phyloP scores from a whole-genome alignment of 2,329 filamentous ascomycete genomes.

The Colletotrichum camelliae region DNA sequence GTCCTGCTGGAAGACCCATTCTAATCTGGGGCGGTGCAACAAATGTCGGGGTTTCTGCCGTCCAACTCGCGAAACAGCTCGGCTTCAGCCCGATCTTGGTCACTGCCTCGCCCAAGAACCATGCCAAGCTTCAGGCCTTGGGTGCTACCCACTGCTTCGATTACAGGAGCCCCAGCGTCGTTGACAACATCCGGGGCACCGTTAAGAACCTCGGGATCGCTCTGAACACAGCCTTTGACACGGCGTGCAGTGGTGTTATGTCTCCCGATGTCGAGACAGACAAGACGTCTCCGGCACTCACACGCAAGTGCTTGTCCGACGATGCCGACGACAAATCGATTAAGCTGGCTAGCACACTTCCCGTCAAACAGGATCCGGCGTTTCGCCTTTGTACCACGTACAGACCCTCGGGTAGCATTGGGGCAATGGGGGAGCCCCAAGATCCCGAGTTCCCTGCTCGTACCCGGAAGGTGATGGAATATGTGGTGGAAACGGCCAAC shows the following conservation, averaged over 20 bases:
- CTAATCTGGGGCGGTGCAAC: slow-evolving; percentile 42
- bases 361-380: neutral
- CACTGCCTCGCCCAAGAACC: slow-evolving; percentile 35
- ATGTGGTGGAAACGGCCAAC: neutral
- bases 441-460: neutral
- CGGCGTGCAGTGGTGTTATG: neutral
- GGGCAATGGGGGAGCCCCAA: neutral
- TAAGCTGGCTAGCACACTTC: neutral
- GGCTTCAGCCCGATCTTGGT: slow-evolving; percentile 35
- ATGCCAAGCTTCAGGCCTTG: slow-evolving; percentile 31
- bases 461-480: neutral
- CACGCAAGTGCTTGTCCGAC: neutral
- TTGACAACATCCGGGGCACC: neutral
- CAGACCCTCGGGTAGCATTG: neutral
- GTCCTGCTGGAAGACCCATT: slow-evolving; percentile 8
- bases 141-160: slow-evolving; percentile 41
- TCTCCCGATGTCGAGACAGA: neutral
- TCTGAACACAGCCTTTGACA: neutral
- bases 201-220: neutral
- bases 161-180: slow-evolving; percentile 23
- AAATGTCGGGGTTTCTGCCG: slow-evolving; percentile 36
- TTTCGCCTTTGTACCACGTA: slow-evolving; percentile 2
- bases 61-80: slow-evolving; percentile 37
- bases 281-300: neutral
- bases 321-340: neutral